These are phyloP conservation scores for Sporormia fimetaria DNA, from an alignment of 495 filamentous ascomycete genomes.

Conservation along the genomic window DNA sequence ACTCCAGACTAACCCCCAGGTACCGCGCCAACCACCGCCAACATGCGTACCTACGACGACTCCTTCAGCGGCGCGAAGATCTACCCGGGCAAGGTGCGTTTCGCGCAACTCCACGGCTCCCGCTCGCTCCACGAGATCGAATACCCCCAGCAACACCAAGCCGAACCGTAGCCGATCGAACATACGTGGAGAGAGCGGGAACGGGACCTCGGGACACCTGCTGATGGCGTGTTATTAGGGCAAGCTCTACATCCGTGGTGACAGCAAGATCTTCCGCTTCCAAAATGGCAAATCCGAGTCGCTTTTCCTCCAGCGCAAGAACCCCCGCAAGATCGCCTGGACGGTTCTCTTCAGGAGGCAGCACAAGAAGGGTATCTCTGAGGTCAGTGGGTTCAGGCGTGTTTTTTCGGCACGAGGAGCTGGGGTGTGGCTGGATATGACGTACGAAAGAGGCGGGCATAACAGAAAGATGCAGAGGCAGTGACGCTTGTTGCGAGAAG, in stretches of 20 bases:
- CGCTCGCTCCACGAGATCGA: not conserved
- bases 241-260: conserved; percentile 97
- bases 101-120: conserved; percentile 5
- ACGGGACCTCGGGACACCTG: conserved; percentile 6
- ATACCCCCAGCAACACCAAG: not conserved
- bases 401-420: not conserved
- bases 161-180: conserved; percentile 5
- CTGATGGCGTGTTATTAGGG: conserved; percentile 44
- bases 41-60: conserved; percentile 98
- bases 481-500: too few relatives aligned
- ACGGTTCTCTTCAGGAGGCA: conserved; percentile 94
- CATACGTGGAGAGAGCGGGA: conserved; percentile 7
- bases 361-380: conserved; percentile 99
- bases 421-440: conserved; percentile 3
- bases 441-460: too few relatives aligned
- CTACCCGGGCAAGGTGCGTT: conserved; percentile 95
- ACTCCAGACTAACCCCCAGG: conserved; percentile 23
- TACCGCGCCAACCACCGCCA: conserved; percentile 43
- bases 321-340: conserved; percentile 98
- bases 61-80: conserved; percentile 95
- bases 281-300: conserved; percentile 99
- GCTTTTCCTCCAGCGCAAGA: conserved; percentile 99
- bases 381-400: conserved; percentile 54
- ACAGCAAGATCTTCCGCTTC: conserved; percentile 99
- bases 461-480: too few relatives aligned